These are phyloP conservation scores for Raphanus hybrid DNA, from an alignment of 441 rosid species.

Conservation along the genomic window DNA sequence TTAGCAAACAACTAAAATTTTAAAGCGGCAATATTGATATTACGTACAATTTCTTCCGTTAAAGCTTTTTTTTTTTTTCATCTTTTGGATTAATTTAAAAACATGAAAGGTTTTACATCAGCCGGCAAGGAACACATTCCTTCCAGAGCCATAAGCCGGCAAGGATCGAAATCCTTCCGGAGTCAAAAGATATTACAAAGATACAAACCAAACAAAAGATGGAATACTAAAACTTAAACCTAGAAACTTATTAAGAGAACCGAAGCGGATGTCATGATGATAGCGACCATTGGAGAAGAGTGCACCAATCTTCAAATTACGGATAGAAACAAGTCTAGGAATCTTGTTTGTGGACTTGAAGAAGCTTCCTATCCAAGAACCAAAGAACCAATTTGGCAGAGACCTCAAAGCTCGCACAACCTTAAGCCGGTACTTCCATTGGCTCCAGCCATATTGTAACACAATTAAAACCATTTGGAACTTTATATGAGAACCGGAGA, in stretches of 20 bases:
- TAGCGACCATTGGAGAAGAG: background rate
- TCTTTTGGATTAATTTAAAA: too few species aligned
- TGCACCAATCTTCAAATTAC: background rate
- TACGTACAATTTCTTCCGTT: too few species aligned
- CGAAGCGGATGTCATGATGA: background rate
- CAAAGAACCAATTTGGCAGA: background rate
- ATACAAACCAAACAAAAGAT: background rate
- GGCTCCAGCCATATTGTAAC: background rate
- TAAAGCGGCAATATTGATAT: slow-evolving; percentile 5
- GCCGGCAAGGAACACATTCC: too few species aligned
- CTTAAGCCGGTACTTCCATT: background rate
- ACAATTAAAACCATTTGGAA: background rate
- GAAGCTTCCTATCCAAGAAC: background rate
- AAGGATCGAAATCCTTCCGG: too few species aligned
- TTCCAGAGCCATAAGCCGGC: too few species aligned
- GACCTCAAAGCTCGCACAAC: background rate
- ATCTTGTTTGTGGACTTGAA: background rate
- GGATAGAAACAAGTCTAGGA: background rate
- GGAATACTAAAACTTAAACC: background rate
- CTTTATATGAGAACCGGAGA: background rate
- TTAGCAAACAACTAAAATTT: background rate
- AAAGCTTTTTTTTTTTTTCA: too few species aligned
- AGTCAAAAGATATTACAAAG: background rate
- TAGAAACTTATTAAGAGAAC: background rate
- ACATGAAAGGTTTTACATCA: too few species aligned